Base-by-base conservation (phyloP, 1,139 yeast genomes). In the Debaryomycetaceae sp. region DNA sequence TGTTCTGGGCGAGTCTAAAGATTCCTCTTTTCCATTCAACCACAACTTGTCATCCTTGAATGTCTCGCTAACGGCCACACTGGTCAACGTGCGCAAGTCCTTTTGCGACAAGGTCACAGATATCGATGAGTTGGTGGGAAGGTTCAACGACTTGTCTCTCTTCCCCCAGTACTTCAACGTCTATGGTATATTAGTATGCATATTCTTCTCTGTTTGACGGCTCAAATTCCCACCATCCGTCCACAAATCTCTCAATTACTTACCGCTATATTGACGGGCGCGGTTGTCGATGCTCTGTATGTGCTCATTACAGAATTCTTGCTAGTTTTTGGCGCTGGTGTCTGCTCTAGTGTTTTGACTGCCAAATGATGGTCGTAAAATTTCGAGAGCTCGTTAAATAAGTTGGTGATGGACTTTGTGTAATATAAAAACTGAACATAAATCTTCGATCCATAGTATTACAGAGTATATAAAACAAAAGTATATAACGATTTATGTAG, bases 161-260 rank as follows among this genome's bases (percentile, higher is more conserved):
- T 93, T 93, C 42, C 99, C 99, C 99, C 99, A 93, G 71, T 93
- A 95, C 69, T 93, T 93, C 54, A 93, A 77, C 40, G 98, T 91
- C 87, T 82, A 49, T 8, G 39, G 35, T n/a, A 2, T 13, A 64
- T 62, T 59, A 63, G 69, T 60, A 54, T 13, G 41, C 22, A 31
- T 36, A 33, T 11, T 17, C 22, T 39, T 9, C 42, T 30, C 20
- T 38, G 23, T 6, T 30, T 13, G 31, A 4, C 31, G 8, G 31
- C 31, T 11, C 8, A 8, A 8, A 8, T 8, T 11, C 11, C 31
- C 11, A 27, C 31, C 11, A 3, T 27, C 11, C 31, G 11, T 7
- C 4, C 2, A 7, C 2, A 7, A 27, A 27, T 27, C 8, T 27
- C 31, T 24, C 9, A 20, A 11, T 13, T 23, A 78, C 87, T 50